Evolutionary conservation across 345 rosid species (phyloP).

Genomic region (Eucalyptus tenuipes): DNA sequence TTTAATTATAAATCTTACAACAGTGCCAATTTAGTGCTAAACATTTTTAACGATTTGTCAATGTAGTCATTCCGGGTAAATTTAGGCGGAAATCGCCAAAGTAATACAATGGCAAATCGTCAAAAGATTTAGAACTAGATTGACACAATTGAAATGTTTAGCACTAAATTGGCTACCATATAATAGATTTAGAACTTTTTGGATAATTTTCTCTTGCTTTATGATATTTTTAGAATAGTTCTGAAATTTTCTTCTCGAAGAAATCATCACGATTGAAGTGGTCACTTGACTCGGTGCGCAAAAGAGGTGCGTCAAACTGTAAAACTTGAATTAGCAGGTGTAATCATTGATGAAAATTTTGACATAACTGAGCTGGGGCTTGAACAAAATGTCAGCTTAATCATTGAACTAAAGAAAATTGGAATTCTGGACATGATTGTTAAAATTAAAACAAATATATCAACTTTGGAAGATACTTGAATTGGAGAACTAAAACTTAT

Average conservation of each 20-base stretch:
- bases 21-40: too few species aligned
- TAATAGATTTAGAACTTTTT: too few species aligned
- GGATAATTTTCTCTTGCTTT: not conserved
- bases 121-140: too few species aligned
- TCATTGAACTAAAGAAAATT: not conserved
- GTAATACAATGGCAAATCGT: not conserved
- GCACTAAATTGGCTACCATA: too few species aligned
- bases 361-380: not conserved
- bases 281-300: not conserved
- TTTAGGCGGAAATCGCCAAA: accelerated
- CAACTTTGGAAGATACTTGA: not conserved
- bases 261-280: not conserved
- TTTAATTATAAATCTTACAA: too few species aligned
- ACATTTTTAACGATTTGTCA: accelerated
- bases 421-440: not conserved
- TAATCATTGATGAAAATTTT: not conserved
- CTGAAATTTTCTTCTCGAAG: not conserved
- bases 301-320: not conserved
- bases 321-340: not conserved
- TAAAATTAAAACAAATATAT: not conserved
- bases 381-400: not conserved
- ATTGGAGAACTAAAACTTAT: not conserved
- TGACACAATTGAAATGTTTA: too few species aligned
- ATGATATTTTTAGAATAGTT: not conserved
- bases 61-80: accelerated